phyloP scores from a whole-genome alignment of 495 filamentous ascomycete genomes.

The Trichoderma erinaceum region DNA sequence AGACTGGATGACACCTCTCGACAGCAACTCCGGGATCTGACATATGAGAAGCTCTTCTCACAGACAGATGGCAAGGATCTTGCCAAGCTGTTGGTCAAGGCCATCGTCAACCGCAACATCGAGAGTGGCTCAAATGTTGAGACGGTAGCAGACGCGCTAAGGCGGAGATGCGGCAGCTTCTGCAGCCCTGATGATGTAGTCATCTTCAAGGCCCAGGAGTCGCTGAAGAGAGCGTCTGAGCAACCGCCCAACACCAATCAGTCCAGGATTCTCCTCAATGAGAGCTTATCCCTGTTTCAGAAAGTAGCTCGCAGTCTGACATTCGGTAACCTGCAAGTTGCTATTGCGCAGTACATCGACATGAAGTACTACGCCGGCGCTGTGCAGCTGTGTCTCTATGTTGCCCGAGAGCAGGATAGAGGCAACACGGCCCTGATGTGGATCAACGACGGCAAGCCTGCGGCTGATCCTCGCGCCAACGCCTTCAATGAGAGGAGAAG shows the following conservation, averaged over 20 bases:
- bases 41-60: slow-evolving; percentile 81
- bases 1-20: slow-evolving; percentile 64
- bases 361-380: slow-evolving; percentile 92
- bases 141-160: slow-evolving; percentile 86
- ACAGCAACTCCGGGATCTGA: slow-evolving; percentile 64
- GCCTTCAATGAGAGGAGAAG: slow-evolving; percentile 63
- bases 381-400: slow-evolving; percentile 78
- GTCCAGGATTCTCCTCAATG: slow-evolving; percentile 75
- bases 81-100: slow-evolving; percentile 94
- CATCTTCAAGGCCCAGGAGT: slow-evolving; percentile 96
- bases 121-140: slow-evolving; percentile 93
- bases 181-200: slow-evolving; percentile 95
- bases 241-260: slow-evolving; percentile 64
- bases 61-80: slow-evolving; percentile 72
- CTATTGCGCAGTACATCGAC: slow-evolving; percentile 66
- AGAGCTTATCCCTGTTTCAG: slow-evolving; percentile 81
- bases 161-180: slow-evolving; percentile 88
- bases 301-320: slow-evolving; percentile 77
- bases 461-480: slow-evolving; percentile 59
- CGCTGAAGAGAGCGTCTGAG: slow-evolving; percentile 79
- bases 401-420: slow-evolving; percentile 74
- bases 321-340: slow-evolving; percentile 70
- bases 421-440: slow-evolving; percentile 76
- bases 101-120: slow-evolving; percentile 96
- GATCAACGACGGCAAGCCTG: slow-evolving; percentile 46